Conservation (phyloP, 306 rosid species). For the Acacia acuminata region DNA sequence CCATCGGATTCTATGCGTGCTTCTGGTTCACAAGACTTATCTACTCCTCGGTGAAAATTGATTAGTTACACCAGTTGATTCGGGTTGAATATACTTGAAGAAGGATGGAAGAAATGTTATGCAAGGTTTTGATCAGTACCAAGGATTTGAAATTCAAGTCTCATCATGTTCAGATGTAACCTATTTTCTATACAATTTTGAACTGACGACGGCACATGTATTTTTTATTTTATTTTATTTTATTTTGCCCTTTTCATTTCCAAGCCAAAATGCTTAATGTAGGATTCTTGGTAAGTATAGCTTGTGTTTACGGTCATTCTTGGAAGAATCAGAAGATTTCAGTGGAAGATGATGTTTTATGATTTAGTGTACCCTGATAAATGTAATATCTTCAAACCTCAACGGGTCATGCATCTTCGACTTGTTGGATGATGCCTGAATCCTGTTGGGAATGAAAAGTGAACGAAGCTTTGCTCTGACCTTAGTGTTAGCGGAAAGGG, state of each 20-base stretch:
- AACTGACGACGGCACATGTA: constrained; percentile 43
- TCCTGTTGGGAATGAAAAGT: not conserved
- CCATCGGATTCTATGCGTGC: constrained; percentile 96
- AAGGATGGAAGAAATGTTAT: constrained; percentile 37
- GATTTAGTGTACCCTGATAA: not conserved
- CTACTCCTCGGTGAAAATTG: constrained; percentile 97
- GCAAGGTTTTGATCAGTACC: constrained; percentile 51
- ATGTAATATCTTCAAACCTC: constrained; percentile 16
- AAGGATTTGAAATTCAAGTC: constrained; percentile 53
- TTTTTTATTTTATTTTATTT: constrained; percentile 39
- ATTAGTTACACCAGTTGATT: constrained; percentile 46
- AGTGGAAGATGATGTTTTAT: constrained; percentile 6
- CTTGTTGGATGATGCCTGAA: not conserved
- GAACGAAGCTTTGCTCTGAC: not conserved
- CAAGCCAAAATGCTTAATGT: constrained; percentile 31
- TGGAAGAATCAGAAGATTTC: not conserved
- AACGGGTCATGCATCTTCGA: not conserved
- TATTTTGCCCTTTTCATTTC: constrained; percentile 31
- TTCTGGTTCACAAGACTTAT: constrained; percentile 97
- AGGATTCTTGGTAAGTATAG: constrained; percentile 12
- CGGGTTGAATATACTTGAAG: constrained; percentile 29
- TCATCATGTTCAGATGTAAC: constrained; percentile 61
- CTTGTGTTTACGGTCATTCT: not conserved
- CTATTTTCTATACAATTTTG: constrained; percentile 79
- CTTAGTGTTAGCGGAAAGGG: not conserved